A percentile compares a stretch with the other conserved stretches of the same genome.
phyloP scores from a whole-genome alignment of 2,329 filamentous ascomycete species.

The Gaeumannomyces tritici region DNA sequence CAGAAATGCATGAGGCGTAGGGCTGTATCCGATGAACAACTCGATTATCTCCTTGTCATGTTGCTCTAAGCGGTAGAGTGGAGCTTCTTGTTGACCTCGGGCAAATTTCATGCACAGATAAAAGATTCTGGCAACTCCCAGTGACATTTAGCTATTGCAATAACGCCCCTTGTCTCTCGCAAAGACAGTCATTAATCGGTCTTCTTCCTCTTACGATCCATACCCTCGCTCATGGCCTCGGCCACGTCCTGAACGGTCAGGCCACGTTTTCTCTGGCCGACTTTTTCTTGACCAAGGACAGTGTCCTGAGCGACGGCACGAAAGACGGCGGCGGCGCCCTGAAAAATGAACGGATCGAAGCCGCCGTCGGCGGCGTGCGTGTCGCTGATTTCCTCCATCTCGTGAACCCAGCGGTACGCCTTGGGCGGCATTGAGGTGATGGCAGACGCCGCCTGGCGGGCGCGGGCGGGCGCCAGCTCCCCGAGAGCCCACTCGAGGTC shows the following conservation, averaged over 20 bases:
- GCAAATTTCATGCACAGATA: background rate
- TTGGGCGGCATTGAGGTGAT: conserved; percentile 55
- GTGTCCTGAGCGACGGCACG: conserved; percentile 50
- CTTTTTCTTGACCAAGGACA: conserved; percentile 48
- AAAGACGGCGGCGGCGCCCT: conserved; percentile 52
- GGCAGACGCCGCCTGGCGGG: conserved; percentile 33
- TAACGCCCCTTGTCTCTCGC: no score
- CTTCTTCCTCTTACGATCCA: conserved; percentile 15
- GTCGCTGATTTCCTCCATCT: conserved; percentile 67
- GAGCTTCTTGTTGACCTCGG: background rate
- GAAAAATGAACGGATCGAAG: conserved; percentile 44
- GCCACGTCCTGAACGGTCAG: conserved; percentile 34
- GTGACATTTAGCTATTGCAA: background rate
- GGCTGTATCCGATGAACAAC: background rate
- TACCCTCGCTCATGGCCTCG: conserved; percentile 12
- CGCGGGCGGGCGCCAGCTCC: conserved; percentile 34
- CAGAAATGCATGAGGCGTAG: background rate
- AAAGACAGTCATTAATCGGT: conserved; percentile 7
- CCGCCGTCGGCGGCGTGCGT: conserved; percentile 58
- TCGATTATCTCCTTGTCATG: background rate
- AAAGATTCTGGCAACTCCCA: background rate
- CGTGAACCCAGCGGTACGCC: conserved; percentile 67
- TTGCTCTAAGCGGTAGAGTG: no score
- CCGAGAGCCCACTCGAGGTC: conserved; percentile 48
- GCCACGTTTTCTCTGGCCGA: conserved; percentile 45